phyloP scores from a whole-genome alignment of 805 yeast species.

The Ascoidea tarda region DNA sequence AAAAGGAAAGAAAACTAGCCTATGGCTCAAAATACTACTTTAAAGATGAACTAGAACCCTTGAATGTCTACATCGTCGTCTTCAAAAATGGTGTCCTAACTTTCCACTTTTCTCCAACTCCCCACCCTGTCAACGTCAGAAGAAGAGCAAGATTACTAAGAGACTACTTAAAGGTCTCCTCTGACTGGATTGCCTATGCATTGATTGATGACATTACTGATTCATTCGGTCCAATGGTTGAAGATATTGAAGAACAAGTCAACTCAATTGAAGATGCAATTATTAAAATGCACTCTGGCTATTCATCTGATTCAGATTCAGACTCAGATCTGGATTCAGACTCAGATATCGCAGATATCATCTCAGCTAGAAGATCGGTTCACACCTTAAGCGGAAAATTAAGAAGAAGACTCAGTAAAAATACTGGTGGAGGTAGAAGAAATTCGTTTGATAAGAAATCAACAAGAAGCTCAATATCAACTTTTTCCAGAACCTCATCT shows the following conservation, averaged over 20 bases:
- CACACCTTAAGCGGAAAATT: slow-evolving; percentile 3
- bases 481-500: slow-evolving; percentile 12
- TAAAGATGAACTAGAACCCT: slow-evolving; percentile 57
- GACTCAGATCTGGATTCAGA: slow-evolving; percentile 12
- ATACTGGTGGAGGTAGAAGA: slow-evolving; percentile 18
- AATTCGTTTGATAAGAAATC: slow-evolving; percentile 4
- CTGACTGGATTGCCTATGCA: slow-evolving; percentile 97
- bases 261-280: slow-evolving; percentile 91
- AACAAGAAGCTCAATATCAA: slow-evolving; percentile 4
- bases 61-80: slow-evolving; percentile 86
- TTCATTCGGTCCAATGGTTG: slow-evolving; percentile 94
- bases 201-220: slow-evolving; percentile 94
- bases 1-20: not conserved
- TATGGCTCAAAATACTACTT: not conserved
- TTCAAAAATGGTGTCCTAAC: slow-evolving; percentile 85
- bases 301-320: slow-evolving; percentile 21
- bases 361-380: not conserved
- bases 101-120: slow-evolving; percentile 88
- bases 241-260: slow-evolving; percentile 87
- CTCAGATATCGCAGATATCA: slow-evolving; percentile 4
- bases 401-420: not conserved
- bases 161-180: slow-evolving; percentile 79
- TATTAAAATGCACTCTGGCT: slow-evolving; percentile 68
- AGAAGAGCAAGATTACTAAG: slow-evolving; percentile 78
- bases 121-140: slow-evolving; percentile 92